These are phyloP conservation scores for Pleurotus tuoliensis DNA, from an alignment of 768 basidiomycete species.

Conservation along the genomic window DNA sequence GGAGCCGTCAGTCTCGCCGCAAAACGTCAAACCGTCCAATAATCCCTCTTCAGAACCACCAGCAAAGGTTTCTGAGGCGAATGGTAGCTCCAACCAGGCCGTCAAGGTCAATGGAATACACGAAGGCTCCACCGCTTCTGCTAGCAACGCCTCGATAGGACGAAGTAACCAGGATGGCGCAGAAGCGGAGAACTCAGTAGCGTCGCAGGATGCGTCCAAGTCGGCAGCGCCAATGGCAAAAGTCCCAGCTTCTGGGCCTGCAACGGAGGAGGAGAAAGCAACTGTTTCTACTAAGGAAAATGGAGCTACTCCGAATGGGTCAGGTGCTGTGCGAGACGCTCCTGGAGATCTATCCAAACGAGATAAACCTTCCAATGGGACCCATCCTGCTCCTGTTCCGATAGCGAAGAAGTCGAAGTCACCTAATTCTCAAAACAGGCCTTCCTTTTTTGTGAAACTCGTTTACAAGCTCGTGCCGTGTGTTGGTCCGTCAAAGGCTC, in stretches of 20 bases:
- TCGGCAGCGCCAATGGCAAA: background rate
- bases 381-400: background rate
- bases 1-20: conserved; percentile 1
- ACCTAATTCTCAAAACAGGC: conserved; percentile 22
- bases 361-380: background rate
- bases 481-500: conserved; percentile 48
- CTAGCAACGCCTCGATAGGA: background rate
- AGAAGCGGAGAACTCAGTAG: background rate
- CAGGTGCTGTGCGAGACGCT: background rate
- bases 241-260: background rate
- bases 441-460: conserved; percentile 57
- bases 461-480: conserved; percentile 66
- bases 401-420: conserved; percentile 2
- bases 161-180: background rate
- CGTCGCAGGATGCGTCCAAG: background rate
- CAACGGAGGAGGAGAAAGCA: conserved; percentile 1
- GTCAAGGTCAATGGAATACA: conserved; percentile 3
- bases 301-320: background rate
- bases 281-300: background rate
- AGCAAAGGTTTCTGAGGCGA: background rate
- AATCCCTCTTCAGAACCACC: background rate
- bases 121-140: background rate
- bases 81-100: background rate
- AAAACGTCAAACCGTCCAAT: background rate
- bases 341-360: background rate